Evolutionary conservation across 2,329 filamentous ascomycete species (phyloP).

Genomic region (Paraconiothyrium brasiliense): DNA sequence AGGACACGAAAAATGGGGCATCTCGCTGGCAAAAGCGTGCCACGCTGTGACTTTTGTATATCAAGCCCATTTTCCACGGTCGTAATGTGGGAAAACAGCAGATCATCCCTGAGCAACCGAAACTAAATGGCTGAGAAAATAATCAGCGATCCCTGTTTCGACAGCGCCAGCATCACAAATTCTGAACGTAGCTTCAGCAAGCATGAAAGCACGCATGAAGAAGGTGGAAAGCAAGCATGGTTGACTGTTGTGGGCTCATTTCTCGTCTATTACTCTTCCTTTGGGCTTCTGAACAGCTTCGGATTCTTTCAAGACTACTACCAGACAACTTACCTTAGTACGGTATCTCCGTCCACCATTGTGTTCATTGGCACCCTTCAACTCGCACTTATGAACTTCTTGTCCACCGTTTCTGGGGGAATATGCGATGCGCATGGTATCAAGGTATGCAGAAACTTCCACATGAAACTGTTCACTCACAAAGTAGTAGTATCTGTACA

Average conservation of each 20-base stretch:
- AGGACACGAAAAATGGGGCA: neutral
- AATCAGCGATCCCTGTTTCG: neutral
- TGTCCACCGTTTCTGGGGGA: slow-evolving; percentile 68
- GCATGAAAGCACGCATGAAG: neutral
- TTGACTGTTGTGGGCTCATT: slow-evolving; percentile 49
- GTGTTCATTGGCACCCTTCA: slow-evolving; percentile 57
- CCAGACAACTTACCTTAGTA: slow-evolving; percentile 44
- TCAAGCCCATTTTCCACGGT: neutral
- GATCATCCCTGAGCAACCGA: neutral
- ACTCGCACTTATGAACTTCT: slow-evolving; percentile 58
- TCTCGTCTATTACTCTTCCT: slow-evolving; percentile 51
- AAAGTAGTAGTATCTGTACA: slow-evolving; percentile 44
- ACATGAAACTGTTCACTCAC: slow-evolving; percentile 29
- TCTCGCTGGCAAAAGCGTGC: neutral
- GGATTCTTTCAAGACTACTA: slow-evolving; percentile 59
- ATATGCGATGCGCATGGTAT: slow-evolving; percentile 71
- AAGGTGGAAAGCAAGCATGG: slow-evolving; percentile 32
- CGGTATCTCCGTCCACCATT: slow-evolving; percentile 47
- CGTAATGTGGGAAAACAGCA: neutral
- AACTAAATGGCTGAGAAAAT: neutral
- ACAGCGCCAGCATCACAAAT: neutral
- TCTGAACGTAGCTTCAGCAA: neutral
- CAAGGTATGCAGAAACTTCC: slow-evolving; percentile 47
- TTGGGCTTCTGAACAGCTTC: slow-evolving; percentile 54
- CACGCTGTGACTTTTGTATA: neutral